phyloP scores from a whole-genome alignment of 164 flowering plant genomes.

The Vitis vinifera region ASM3070453v1 NC_081823.1:25556501-25557000 shows the following conservation, averaged over 20 bases:
- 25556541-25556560: no score
- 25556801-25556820: conserved; percentile 51
- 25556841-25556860: conserved; percentile 51
- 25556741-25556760: conserved; percentile 51
- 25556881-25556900: conserved; percentile 57
- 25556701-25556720: background rate
- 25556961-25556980: conserved; percentile 60
- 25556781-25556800: conserved; percentile 54
- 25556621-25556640: no score
- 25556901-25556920: conserved; percentile 54
- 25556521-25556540: no score
- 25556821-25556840: conserved; percentile 48
- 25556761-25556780: conserved; percentile 53
- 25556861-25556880: conserved; percentile 58
- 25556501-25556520: no score
- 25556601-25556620: no score
- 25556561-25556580: no score
- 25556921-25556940: conserved; percentile 51
- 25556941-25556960: conserved; percentile 58
- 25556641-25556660: no score
- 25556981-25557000: conserved; percentile 25
- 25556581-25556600: no score
- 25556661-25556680: no score
- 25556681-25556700: background rate
- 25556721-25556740: conserved; percentile 54